Conservation (phyloP, 2,329 filamentous ascomycete species). For the Apiospora hydei region DNA sequence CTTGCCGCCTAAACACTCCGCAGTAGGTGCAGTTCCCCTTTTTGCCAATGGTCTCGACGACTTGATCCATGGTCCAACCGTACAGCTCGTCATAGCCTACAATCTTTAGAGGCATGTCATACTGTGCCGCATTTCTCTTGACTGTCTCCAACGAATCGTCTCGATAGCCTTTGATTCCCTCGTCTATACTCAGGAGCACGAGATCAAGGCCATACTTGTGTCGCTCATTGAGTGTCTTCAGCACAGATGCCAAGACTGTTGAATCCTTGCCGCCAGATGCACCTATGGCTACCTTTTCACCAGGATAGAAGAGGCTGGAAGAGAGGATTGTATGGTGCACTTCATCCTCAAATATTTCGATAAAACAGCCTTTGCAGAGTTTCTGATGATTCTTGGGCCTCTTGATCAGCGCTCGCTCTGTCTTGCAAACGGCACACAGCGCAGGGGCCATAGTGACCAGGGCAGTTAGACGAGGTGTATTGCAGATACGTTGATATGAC, state of each 20-base stretch:
- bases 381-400: slow-evolving; percentile 95
- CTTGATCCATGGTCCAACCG: slow-evolving; percentile 99
- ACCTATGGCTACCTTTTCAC: slow-evolving; percentile 91
- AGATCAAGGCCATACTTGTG: slow-evolving; percentile 87
- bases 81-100: slow-evolving; percentile 94
- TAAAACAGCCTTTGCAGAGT: slow-evolving; percentile 89
- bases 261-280: slow-evolving; percentile 98
- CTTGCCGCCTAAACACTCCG: slow-evolving; percentile 93
- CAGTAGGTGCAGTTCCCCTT: slow-evolving; percentile 99
- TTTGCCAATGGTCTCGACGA: slow-evolving; percentile 94
- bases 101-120: slow-evolving; percentile 90
- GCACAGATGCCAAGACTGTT: slow-evolving; percentile 90
- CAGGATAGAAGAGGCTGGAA: slow-evolving; percentile 80
- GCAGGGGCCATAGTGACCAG: slow-evolving; percentile 72
- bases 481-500: neutral
- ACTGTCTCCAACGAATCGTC: slow-evolving; percentile 97
- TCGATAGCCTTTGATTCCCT: slow-evolving; percentile 95
- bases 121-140: slow-evolving; percentile 90
- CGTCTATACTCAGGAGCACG: slow-evolving; percentile 89
- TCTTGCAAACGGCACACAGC: slow-evolving; percentile 78
- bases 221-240: slow-evolving; percentile 93
- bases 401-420: slow-evolving; percentile 84
- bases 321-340: slow-evolving; percentile 90
- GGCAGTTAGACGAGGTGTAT: neutral
- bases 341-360: slow-evolving; percentile 87